These are phyloP conservation scores for Zhuliangozyma parablackwelliae DNA, from an alignment of 1,139 yeast genomes.

Conservation along the genomic window DNA sequence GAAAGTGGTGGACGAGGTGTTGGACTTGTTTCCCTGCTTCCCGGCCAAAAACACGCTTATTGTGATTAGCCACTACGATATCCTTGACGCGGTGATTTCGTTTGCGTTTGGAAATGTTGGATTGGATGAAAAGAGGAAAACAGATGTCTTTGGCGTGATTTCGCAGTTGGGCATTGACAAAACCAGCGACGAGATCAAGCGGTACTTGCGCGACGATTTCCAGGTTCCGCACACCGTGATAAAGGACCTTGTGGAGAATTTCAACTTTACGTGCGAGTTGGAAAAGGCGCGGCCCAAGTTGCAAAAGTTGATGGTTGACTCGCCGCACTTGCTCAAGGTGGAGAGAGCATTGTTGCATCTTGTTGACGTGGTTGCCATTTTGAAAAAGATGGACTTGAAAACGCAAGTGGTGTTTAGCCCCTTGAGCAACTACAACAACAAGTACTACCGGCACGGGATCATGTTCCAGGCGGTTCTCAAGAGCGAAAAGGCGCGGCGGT, in stretches of 20 bases:
- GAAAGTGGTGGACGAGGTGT: conserved; percentile 72
- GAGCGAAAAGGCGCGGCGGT: conserved; percentile 35
- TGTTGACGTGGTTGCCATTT: conserved; percentile 48
- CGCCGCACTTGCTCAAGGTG: conserved; percentile 58
- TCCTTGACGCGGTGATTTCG: conserved; percentile 58
- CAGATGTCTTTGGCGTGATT: conserved; percentile 63
- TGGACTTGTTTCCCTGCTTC: conserved; percentile 62
- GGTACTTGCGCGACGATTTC: conserved; percentile 62
- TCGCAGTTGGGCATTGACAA: conserved; percentile 75
- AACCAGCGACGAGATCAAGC: conserved; percentile 60
- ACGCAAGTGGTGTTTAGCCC: conserved; percentile 52
- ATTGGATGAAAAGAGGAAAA: conserved; percentile 55
- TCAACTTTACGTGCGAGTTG: conserved; percentile 69
- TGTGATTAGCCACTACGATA: conserved; percentile 74
- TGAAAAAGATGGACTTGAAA: conserved; percentile 50
- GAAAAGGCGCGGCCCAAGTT: conserved; percentile 60
- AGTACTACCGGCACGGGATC: conserved; percentile 72
- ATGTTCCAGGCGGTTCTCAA: conserved; percentile 86
- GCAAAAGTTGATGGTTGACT: conserved; percentile 68
- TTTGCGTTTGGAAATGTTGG: conserved; percentile 76
- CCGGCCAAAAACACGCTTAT: conserved; percentile 46
- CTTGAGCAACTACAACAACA: conserved; percentile 73
- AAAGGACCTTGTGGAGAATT: conserved; percentile 68
- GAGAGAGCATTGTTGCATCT: conserved; percentile 63
- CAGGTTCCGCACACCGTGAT: conserved; percentile 77